These are phyloP conservation scores for Gilbertella persicaria DNA, from an alignment of 371 early-diverging fungal species.

Conservation along the genomic window DNA sequence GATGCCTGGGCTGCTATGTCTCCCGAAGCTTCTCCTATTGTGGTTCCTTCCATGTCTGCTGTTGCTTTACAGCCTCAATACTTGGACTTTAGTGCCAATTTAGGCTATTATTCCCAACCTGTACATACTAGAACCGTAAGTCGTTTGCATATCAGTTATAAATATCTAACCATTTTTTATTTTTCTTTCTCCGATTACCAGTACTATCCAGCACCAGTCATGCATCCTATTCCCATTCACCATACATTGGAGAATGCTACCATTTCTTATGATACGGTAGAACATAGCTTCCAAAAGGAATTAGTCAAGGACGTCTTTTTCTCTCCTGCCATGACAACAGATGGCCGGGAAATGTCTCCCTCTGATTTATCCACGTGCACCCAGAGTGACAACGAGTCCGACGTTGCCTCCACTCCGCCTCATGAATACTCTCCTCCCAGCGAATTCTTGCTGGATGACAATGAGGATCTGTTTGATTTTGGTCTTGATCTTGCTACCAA, in stretches of 20 bases:
- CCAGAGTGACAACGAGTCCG: slow-evolving; percentile 31
- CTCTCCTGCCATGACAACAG: slow-evolving; percentile 39
- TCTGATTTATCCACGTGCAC: slow-evolving; percentile 16
- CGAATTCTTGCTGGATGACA: slow-evolving; percentile 2
- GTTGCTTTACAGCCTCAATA: slow-evolving; percentile 5
- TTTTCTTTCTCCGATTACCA: background rate
- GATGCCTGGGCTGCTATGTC: slow-evolving; percentile 12
- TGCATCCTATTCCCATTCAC: slow-evolving; percentile 36
- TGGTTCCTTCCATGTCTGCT: slow-evolving; percentile 33
- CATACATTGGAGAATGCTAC: slow-evolving; percentile 54
- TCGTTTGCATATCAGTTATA: background rate
- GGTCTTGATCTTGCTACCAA: slow-evolving; percentile 26
- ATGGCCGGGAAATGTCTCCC: slow-evolving; percentile 26
- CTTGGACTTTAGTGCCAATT: too few relatives aligned
- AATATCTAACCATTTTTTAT: background rate
- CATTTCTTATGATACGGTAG: slow-evolving; percentile 43
- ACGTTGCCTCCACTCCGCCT: slow-evolving; percentile 11
- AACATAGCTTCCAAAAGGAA: slow-evolving; percentile 34
- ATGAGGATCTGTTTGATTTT: slow-evolving; percentile 20
- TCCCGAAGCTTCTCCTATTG: slow-evolving; percentile 25
- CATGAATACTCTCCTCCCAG: slow-evolving; percentile 12
- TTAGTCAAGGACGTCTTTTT: slow-evolving; percentile 53
- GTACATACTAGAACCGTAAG: background rate
- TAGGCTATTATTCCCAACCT: slow-evolving; percentile 1
- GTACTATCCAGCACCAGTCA: slow-evolving; percentile 13